Conservation (phyloP, 2,329 filamentous ascomycete genomes). For the Pyricularia sp. region DNA sequence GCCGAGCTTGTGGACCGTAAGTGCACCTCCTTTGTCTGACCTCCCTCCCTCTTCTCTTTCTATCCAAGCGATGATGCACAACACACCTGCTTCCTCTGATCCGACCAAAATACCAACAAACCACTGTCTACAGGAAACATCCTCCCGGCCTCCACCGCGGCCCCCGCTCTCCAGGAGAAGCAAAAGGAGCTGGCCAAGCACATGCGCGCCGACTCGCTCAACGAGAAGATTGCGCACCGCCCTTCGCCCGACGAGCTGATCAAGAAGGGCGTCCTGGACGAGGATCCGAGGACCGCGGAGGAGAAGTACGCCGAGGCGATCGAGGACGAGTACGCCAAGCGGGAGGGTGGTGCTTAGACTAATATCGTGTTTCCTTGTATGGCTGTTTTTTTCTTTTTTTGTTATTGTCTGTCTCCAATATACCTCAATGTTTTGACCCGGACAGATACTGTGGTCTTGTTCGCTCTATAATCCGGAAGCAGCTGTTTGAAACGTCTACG, state of each 20-base stretch:
- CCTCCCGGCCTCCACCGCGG: constrained; percentile 67
- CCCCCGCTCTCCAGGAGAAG: constrained; percentile 68
- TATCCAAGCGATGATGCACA: background rate
- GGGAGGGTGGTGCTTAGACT: constrained; percentile 47
- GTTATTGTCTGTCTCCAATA: background rate
- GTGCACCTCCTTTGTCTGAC: constrained; percentile 14
- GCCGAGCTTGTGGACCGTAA: constrained; percentile 72
- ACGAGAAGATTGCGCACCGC: constrained; percentile 74
- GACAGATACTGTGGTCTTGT: background rate
- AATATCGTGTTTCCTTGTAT: background rate
- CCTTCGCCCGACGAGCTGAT: constrained; percentile 70
- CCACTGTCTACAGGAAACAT: constrained; percentile 59
- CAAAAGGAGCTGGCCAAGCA: constrained; percentile 79
- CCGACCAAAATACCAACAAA: background rate
- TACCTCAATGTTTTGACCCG: background rate
- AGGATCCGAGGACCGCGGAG: constrained; percentile 51
- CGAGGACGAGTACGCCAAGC: constrained; percentile 53
- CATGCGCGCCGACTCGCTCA: constrained; percentile 79
- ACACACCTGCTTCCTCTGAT: background rate
- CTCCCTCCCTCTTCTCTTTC: constrained; percentile 10
- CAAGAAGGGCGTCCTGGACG: constrained; percentile 68
- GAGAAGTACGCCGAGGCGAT: constrained; percentile 52
- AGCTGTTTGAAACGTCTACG: background rate
- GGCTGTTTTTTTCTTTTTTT: background rate
- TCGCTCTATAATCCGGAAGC: background rate